Base-by-base conservation (phyloP, 306 rosid genomes). In the Cucurbita ficifolia region DNA sequence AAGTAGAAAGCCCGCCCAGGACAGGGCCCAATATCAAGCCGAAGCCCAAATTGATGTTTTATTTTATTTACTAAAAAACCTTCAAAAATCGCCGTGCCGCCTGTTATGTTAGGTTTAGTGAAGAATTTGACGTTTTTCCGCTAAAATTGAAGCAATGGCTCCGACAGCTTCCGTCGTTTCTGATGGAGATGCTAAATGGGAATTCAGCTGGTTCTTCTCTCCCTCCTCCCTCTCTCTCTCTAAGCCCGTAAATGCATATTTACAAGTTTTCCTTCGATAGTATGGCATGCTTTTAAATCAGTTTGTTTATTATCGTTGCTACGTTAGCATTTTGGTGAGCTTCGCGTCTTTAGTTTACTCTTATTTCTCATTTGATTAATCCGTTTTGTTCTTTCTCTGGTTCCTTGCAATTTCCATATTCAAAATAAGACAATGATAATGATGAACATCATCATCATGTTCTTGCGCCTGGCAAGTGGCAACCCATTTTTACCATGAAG, bases 191-290 rank as follows among this genome's bases (percentile, higher is more conserved):
- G 42, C 82, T 50, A 77, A 75, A 10, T 87, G 87, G 90, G 90
- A 84, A 72, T 89, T 89, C 75, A 78, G 77, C 85, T 85, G 96
- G 96, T 87, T 40, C 55, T 48, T 68, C 63, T n/a, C 74, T 56
- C 79, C 64, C 43, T 48, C 11, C 18, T 50, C 54, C 14, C 54
- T 50, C 22, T 49, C 29, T n/a, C 10, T 64, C 51, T 40, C 51
- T n/a, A 42, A 40, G 10, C 9, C 33, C 35, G 40, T 64, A 42
- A 40, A 9, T 40, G n/a, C 14, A 64, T 64, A 64, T 10, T 18
- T 18, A 10, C 10, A 18, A 18, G 52, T 10, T 64, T 64, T 64
- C 5, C 55, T 67, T 19, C 0, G 18, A 43, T 65, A 11, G 10
- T 40, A 42, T 65, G 51, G 10, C 36, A 64, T 42, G 53, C 52